Base-by-base conservation (phyloP, 805 yeast genomes). In the Saccharomyces kudriavzevii region DNA sequence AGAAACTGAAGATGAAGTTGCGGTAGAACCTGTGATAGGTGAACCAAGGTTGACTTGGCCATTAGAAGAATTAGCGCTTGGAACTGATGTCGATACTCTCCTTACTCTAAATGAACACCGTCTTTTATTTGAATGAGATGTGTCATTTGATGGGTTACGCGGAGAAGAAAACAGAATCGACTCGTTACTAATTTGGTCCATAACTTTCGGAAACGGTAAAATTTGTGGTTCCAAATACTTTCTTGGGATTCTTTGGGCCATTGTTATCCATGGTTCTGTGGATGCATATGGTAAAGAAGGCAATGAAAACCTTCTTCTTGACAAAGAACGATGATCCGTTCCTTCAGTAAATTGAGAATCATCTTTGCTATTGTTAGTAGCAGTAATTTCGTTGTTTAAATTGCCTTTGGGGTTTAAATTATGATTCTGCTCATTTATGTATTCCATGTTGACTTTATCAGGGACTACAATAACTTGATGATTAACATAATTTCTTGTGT, bases 391-490 rank as follows among this genome's bases (percentile, higher is more conserved):
- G 24, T 17, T 45, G 17, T 25, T 27, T n/a, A 11, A 14, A n/a
- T 22, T 25, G 20, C n/a, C n/a, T 2, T 22, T 43, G 3, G 50
- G 27, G 24, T n/a, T 17, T 17, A 13, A n/a, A n/a, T 17, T 35
- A n/a, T 35, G 22, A 11, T 14, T 22, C 9, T 45, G 31, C 14
- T 51, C 53, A n/a, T 49, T 52, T 8, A 52, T 35, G n/a, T 58
- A 58, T 9, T 50, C 53, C 31, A 45, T 40, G 20, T 58, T 56
- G 11, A 59, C 40, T 50, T 64, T 65, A 45, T 70, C 70, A 0
- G 94, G 94, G 13, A 86, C 72, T 54, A 85, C 72, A 2, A 89
- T 75, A 40, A 90, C 89, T 66, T 87, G 92, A 64, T 87, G 92
- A 60, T 86, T 83, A 54, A 77, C 73, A 58, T 82, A 79, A 62